These are phyloP conservation scores for Penicillium paxilli DNA, from an alignment of 495 filamentous ascomycete species.

Conservation along the genomic window DNA sequence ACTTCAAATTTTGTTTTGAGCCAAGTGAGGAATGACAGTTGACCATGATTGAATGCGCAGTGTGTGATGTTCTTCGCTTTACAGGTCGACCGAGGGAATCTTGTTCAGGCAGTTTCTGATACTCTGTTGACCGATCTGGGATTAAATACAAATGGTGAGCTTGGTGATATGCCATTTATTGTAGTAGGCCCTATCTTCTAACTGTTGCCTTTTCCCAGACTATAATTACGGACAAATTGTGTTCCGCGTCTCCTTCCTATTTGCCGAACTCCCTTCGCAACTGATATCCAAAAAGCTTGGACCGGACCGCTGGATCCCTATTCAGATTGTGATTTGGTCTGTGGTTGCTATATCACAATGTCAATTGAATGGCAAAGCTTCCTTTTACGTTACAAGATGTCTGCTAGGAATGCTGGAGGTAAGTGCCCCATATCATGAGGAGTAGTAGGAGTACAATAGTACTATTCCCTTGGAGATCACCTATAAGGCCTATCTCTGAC, in stretches of 20 bases:
- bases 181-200: slow-evolving; percentile 16
- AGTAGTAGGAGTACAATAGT: too few species aligned
- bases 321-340: slow-evolving; percentile 73
- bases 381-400: slow-evolving; percentile 61
- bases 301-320: slow-evolving; percentile 28
- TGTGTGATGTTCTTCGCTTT: slow-evolving; percentile 66
- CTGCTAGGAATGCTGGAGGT: slow-evolving; percentile 63
- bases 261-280: slow-evolving; percentile 32
- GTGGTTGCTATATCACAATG: slow-evolving; percentile 65
- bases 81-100: slow-evolving; percentile 58
- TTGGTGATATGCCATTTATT: slow-evolving; percentile 5
- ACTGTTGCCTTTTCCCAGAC: slow-evolving; percentile 29
- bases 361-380: slow-evolving; percentile 53
- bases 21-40: too few species aligned
- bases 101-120: slow-evolving; percentile 55
- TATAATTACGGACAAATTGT: slow-evolving; percentile 22
- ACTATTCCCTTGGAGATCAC: too few species aligned
- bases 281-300: slow-evolving; percentile 8
- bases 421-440: too few species aligned
- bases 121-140: slow-evolving; percentile 55
- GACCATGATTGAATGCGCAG: too few species aligned
- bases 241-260: slow-evolving; percentile 8
- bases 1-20: not conserved
- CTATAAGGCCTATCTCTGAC: not conserved
- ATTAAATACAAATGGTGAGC: slow-evolving; percentile 49